Percentiles rank a stretch among this genome's conserved stretches.
Evolutionary conservation across 441 rosid genomes (phyloP).

Genomic region (Populus hybrid): DNA sequence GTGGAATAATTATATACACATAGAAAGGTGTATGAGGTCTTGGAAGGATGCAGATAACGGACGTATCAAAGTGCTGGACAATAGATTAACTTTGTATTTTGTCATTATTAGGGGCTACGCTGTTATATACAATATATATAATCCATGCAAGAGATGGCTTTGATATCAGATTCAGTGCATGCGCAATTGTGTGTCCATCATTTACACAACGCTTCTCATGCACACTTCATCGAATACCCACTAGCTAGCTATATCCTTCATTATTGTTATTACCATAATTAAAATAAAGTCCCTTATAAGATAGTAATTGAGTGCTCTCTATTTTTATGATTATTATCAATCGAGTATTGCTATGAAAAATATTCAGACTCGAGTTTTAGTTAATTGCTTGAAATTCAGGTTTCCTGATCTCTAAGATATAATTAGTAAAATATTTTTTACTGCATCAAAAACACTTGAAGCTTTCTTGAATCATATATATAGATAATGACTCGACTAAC

Average conservation of each 20-base stretch:
- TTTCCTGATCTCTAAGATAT: neutral
- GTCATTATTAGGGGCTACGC: constrained; percentile 4
- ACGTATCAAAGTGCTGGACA: neutral
- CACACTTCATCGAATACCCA: constrained; percentile 35
- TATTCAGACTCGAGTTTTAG: neutral
- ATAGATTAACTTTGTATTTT: constrained; percentile 5
- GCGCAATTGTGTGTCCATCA: constrained; percentile 4
- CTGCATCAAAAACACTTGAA: neutral
- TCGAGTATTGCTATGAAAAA: neutral
- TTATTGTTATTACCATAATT: constrained; percentile 18
- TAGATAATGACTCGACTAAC: neutral
- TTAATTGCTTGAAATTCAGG: neutral
- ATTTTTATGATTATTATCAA: neutral
- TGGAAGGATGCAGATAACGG: neutral
- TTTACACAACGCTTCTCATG: constrained; percentile 33
- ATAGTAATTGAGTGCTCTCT: neutral
- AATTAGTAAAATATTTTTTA: neutral
- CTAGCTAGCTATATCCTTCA: constrained; percentile 12
- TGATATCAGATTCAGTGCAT: constrained; percentile 12
- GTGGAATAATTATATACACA: neutral
- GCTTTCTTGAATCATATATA: neutral
- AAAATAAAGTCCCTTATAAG: constrained; percentile 14
- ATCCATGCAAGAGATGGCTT: constrained; percentile 12
- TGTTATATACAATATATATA: constrained; percentile 7
- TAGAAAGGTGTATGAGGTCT: neutral